Base-by-base conservation (phyloP, 2,329 filamentous ascomycete genomes). In the Cladosporium sp. region DNA sequence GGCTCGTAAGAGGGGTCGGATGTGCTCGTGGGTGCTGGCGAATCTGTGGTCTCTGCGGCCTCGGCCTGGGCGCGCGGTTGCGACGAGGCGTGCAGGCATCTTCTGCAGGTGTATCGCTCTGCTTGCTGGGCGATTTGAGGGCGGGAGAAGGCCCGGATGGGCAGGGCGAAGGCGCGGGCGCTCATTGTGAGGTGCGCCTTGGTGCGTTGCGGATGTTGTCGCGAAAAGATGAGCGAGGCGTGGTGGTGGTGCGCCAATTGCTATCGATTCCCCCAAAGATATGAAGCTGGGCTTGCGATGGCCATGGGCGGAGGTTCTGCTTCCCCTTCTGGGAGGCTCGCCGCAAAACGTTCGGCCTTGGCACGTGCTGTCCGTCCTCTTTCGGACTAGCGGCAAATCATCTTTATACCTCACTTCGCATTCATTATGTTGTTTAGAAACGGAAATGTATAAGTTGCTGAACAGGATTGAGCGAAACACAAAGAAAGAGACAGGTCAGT, bases 21-120 rank as follows among this genome's bases (percentile, higher is more conserved):
- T 48, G 46, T 50, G n/a, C 22, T 28, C 3, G 46, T 16, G 16
- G 54, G 31, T 37, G 50, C 40, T 43, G 34, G 31, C 14, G 48
- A 32, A 28, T 57, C 46, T 50, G 41, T 32, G 18, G 49, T 40
- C 13, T 50, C 48, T 43, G 42, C 40, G 16, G 35, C 16, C 33
- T 57, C 51, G 38, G 62, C 33, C 49, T 64, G 60, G 6, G 22
- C 22, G 22, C 22, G 22, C 4, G 35, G 35, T 38, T 38, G 35
- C 16, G 63, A 65, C 16, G 63, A 65, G 14, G 63, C 59, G 9
- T 50, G 48, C n/a, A 66, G 61, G 43, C 65, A 67, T 56, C 65
- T 56, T 33, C 60, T 59, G 52, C 65, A 67, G 34, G 58, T 57
- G 61, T 63, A 65, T 61, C 59, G 63, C n/a, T 54, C 43, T 14